Conservation (phyloP, 331 rosid species). For the Quercus tomentella region DNA sequence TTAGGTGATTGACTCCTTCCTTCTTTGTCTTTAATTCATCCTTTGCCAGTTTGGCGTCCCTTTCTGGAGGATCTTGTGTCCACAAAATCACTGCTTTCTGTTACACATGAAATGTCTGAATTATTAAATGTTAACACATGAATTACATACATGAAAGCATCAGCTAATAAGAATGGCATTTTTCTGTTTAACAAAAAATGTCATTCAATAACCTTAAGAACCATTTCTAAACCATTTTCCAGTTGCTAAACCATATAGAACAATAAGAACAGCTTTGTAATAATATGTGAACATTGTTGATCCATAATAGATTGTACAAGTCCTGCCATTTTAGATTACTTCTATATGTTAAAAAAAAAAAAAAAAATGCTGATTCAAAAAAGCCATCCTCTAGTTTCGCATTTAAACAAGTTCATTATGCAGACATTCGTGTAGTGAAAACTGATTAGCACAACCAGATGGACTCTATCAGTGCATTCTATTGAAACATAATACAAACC, state of each 20-base stretch:
- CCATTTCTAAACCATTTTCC: neutral
- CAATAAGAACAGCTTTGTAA: neutral
- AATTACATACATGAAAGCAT: neutral
- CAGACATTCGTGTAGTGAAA: neutral
- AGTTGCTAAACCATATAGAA: neutral
- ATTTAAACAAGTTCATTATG: neutral
- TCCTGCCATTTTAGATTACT: neutral
- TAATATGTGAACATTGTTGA: neutral
- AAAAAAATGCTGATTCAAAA: neutral
- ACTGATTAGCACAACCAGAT: neutral
- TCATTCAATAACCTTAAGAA: neutral
- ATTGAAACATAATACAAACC: no score
- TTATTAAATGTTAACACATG: neutral
- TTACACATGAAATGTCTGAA: slow-evolving; percentile 10
- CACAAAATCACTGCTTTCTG: slow-evolving; percentile 77
- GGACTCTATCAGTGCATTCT: no score
- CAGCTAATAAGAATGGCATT: neutral
- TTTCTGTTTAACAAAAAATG: neutral
- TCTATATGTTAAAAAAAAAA: neutral
- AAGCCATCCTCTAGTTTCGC: neutral
- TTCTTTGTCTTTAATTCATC: slow-evolving; percentile 43
- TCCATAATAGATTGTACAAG: neutral
- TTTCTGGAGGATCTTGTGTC: slow-evolving; percentile 73
- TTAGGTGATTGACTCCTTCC: slow-evolving; percentile 43
- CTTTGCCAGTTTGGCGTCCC: slow-evolving; percentile 72